Percentiles rank a stretch among this genome's conserved stretches.
phyloP scores from a whole-genome alignment of 1,284 basidiomycete genomes.

The Ustilago shanxiensis region DNA sequence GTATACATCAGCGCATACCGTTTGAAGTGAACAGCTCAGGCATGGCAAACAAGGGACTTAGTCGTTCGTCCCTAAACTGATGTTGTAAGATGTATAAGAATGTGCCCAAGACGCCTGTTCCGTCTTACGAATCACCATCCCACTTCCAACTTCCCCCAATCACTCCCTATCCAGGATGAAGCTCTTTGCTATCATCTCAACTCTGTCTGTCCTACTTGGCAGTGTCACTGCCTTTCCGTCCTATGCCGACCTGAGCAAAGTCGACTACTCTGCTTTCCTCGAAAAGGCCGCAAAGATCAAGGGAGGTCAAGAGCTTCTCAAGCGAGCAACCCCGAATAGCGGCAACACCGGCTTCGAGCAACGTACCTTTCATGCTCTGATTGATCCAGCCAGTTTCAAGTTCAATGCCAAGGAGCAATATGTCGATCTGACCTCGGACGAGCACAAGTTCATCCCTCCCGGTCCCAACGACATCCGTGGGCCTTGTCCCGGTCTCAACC shows the following conservation, averaged over 20 bases:
- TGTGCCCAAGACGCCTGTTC: too few relatives aligned
- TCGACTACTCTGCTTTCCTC: conserved; percentile 47
- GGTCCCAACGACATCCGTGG: conserved; percentile 57
- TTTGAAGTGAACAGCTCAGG: too few relatives aligned
- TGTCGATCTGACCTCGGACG: conserved; percentile 50
- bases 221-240: conserved; percentile 44
- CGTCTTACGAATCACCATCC: too few relatives aligned
- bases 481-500: conserved; percentile 57
- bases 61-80: too few relatives aligned
- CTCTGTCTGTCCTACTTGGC: conserved; percentile 14
- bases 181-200: too few relatives aligned
- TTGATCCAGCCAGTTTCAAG: conserved; percentile 54
- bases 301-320: conserved; percentile 23
- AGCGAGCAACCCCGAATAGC: conserved; percentile 14
- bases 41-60: too few relatives aligned
- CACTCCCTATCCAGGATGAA: too few relatives aligned
- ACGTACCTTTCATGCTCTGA: conserved; percentile 43
- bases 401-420: conserved; percentile 49
- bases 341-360: conserved; percentile 27
- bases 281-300: conserved; percentile 42
- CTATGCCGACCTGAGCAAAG: conserved; percentile 26
- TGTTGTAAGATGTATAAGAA: too few relatives aligned
- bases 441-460: conserved; percentile 58
- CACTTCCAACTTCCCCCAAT: too few relatives aligned
- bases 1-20: too few relatives aligned